These are phyloP conservation scores for Colletotrichum orbiculare DNA, from an alignment of 2,329 filamentous ascomycete species.

Conservation along the genomic window DNA sequence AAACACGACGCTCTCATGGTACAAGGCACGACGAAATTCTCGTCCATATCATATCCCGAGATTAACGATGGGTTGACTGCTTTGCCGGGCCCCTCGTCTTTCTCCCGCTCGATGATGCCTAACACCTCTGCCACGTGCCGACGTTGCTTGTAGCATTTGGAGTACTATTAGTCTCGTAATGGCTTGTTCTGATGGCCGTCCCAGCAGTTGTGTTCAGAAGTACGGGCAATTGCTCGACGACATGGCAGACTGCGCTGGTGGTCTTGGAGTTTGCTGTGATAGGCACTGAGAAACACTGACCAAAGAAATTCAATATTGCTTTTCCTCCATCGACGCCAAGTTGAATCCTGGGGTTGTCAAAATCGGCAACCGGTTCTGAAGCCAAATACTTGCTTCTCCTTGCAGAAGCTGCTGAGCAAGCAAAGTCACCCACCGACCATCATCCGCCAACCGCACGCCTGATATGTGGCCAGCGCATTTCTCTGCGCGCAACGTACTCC, in stretches of 20 bases:
- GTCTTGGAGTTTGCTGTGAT: too few relatives aligned
- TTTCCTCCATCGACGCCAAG: too few relatives aligned
- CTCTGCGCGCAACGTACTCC: too few relatives aligned
- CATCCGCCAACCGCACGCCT: slow-evolving; percentile 4
- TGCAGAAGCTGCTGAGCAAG: slow-evolving; percentile 17
- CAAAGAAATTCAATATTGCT: too few relatives aligned
- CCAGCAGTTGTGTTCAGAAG: too few relatives aligned
- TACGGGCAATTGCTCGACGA: too few relatives aligned
- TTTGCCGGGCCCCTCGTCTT: slow-evolving; percentile 5
- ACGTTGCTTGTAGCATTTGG: too few relatives aligned
- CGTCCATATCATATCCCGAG: slow-evolving; percentile 9
- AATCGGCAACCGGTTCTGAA: too few relatives aligned
- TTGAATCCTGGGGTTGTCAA: too few relatives aligned
- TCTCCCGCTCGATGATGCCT: not conserved
- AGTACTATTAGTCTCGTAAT: too few relatives aligned
- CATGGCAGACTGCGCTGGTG: too few relatives aligned
- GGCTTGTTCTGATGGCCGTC: slow-evolving; percentile 5
- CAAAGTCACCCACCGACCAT: not conserved
- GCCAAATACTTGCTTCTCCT: not conserved
- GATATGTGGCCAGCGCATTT: not conserved
- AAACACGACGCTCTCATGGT: not conserved
- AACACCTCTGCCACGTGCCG: slow-evolving; percentile 5
- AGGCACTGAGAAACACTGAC: too few relatives aligned
- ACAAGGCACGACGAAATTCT: slow-evolving; percentile 4
- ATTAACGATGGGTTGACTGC: slow-evolving; percentile 15